Conservation (phyloP, 495 filamentous ascomycete genomes). For the Haplographium delicatum region DNA sequence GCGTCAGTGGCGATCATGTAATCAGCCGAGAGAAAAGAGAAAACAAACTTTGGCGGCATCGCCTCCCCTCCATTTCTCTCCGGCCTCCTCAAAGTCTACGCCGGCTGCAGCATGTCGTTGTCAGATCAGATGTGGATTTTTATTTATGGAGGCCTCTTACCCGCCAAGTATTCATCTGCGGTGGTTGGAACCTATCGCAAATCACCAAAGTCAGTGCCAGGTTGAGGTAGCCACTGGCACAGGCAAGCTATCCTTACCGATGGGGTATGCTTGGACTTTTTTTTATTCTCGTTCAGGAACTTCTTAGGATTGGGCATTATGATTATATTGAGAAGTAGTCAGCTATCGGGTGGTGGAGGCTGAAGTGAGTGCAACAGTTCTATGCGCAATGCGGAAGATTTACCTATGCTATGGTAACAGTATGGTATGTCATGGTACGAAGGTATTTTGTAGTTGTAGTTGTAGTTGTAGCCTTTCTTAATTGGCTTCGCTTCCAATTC, state of each 20-base stretch:
- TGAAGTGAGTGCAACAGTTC: too few relatives aligned
- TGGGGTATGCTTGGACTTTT: conserved; percentile 26
- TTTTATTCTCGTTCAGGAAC: conserved; percentile 44
- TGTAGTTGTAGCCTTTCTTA: too few relatives aligned
- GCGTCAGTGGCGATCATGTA: not conserved
- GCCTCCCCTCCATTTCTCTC: conserved; percentile 69
- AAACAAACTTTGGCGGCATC: conserved; percentile 52
- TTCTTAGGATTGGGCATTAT: conserved; percentile 50
- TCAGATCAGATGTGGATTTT: conserved; percentile 10
- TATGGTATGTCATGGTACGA: too few relatives aligned
- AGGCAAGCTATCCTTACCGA: conserved; percentile 11
- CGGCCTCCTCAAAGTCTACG: conserved; percentile 62
- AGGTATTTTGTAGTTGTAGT: too few relatives aligned
- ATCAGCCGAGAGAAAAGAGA: not conserved
- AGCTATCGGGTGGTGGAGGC: not conserved
- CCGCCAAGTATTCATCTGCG: conserved; percentile 58
- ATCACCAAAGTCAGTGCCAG: not conserved
- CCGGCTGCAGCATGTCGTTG: conserved; percentile 44
- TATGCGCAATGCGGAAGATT: too few relatives aligned
- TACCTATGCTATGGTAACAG: too few relatives aligned
- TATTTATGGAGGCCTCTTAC: conserved; percentile 28
- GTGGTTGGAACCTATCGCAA: conserved; percentile 45
- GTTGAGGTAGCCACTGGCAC: not conserved
- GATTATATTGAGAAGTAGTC: not conserved
- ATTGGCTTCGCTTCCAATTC: too few relatives aligned